These are phyloP conservation scores for Leishmania amazonensis DNA, from an alignment of 208 protist species.

Conservation along the genomic window DNA sequence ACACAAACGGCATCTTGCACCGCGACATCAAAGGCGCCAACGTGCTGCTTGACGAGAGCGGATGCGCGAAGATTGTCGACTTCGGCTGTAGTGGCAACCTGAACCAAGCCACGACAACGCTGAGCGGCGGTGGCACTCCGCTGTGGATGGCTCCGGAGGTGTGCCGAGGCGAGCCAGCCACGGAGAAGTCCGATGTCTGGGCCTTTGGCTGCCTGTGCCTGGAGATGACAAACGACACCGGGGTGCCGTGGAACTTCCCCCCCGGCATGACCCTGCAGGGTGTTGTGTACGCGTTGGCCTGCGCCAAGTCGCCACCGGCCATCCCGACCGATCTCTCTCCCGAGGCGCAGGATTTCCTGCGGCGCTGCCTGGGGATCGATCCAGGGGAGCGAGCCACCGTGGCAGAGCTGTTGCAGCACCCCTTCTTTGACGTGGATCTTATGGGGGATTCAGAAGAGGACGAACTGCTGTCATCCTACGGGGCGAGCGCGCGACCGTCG, in stretches of 20 bases:
- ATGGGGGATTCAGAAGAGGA: constrained; percentile 47
- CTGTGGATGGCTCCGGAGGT: constrained; percentile 89
- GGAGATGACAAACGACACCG: constrained; percentile 79
- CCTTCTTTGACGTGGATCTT: constrained; percentile 67
- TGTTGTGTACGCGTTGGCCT: constrained; percentile 67
- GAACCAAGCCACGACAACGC: constrained; percentile 44
- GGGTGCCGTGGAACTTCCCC: constrained; percentile 71
- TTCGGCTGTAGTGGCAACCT: constrained; percentile 91
- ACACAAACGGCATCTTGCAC: constrained; percentile 82
- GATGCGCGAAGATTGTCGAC: constrained; percentile 92
- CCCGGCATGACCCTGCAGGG: constrained; percentile 54
- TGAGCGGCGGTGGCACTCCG: constrained; percentile 62
- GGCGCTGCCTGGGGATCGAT: constrained; percentile 58
- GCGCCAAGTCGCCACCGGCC: constrained; percentile 50
- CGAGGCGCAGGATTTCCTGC: constrained; percentile 70
- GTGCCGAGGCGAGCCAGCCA: constrained; percentile 65
- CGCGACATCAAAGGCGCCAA: constrained; percentile 93
- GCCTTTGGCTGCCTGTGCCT: constrained; percentile 79
- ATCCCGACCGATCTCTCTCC: constrained; percentile 63
- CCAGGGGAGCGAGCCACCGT: constrained; percentile 62
- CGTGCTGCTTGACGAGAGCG: constrained; percentile 85
- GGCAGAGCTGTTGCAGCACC: constrained; percentile 69
- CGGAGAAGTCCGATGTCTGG: constrained; percentile 84
- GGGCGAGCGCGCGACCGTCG: constrained; percentile 36
- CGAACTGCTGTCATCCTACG: constrained; percentile 47